Evolutionary conservation across 177 flowering plant genomes (phyloP), one percentile per base, ranked within the genome.

Genomic region (Viscum album): DNA sequence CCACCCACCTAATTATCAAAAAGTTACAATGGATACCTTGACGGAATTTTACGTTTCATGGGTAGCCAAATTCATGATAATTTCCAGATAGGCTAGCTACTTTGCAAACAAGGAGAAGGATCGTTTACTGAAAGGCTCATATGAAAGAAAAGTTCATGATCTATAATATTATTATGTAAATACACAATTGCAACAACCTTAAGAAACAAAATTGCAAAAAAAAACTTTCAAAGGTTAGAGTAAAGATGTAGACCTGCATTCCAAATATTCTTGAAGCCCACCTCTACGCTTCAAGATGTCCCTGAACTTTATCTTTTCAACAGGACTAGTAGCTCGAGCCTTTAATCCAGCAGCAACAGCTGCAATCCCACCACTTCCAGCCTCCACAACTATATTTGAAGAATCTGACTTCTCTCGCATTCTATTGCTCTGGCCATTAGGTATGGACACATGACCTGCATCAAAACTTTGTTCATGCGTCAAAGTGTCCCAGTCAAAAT

Each of bases 341-440:
- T 87, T 95, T 67, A 95, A 80, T 29, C 99, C 99, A 62, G 82
- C 96, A 34, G 94, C 82, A 32, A 95, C 89, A 24, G 97, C 99
- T 62, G 92, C 92, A 37, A 78, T 77, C 36, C 83, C 89, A 67
- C 88, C 85, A 83, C 62, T 73, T 65, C 87, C 87, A 75, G 82
- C 79, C 73, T 86, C 91, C 13, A 43, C 33, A 71, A 50, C 75
- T 60, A 68, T 69, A 75, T 65, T 75, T 69, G 78, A 80, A 62
- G 75, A 71, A 76, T 77, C 78, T 58, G 77, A 74, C 67, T 75
- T 88, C n/a, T 72, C 82, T 71, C 85, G 85, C n/a, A 63, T 64
- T 79, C 76, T 83, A 35, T 71, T 63, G 19, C 74, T 43, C 31
- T 64, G 74, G 35, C 81, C 83, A 66, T 73, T 65, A 68, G 82